Base-by-base conservation (phyloP, 768 basidiomycete species). In the Podaxis carcinomalis region DNA sequence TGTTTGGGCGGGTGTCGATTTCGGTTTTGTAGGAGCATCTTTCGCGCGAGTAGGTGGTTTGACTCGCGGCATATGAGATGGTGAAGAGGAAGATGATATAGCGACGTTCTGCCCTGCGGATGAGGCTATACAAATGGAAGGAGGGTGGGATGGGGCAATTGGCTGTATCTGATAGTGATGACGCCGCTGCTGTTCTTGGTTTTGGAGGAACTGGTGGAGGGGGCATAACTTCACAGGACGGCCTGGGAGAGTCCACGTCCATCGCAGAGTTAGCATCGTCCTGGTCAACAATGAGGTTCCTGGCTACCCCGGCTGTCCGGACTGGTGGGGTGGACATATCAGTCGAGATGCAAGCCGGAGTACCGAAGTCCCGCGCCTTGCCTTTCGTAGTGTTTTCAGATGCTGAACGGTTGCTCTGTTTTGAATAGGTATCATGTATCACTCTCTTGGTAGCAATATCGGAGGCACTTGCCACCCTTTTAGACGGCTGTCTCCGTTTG, bases 171-270 rank as follows among this genome's bases (percentile, higher is more conserved):
- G 16, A 44, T 5, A 51, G 28, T 14, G 19, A 49, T 47, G 52
- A 27, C 21, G 35, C 36, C 47, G 53, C 47, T 46, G 49, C 27
- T 62, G 42, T 36, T 61, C 57, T 16, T 49, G 46, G 5, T 51
- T 36, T 58, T 5, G 57, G 42, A 7, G 65, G 68, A 21, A 62
- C 65, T 25, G 66, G 68, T 10, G 64, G 66, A 32, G 64, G 64
- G 42, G 64, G 64, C 66, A 65, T 63, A 36, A 49, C 46, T 55
- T 58, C 62, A 32, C 35, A 27, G 49, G 51, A 56, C 19, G 57
- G 23, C 19, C 9, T 59, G 11, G 57, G 57, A 2, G 49, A 25
- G 25, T 51, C 54, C 39, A 51, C 49, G 25, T 61, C 55, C 54
- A 61, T 61, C 40, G 23, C 46, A 42, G 32, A 51, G 54, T 25